Conservation (phyloP, 352 stramenopile species). For the Phytopythium boreale region DNA sequence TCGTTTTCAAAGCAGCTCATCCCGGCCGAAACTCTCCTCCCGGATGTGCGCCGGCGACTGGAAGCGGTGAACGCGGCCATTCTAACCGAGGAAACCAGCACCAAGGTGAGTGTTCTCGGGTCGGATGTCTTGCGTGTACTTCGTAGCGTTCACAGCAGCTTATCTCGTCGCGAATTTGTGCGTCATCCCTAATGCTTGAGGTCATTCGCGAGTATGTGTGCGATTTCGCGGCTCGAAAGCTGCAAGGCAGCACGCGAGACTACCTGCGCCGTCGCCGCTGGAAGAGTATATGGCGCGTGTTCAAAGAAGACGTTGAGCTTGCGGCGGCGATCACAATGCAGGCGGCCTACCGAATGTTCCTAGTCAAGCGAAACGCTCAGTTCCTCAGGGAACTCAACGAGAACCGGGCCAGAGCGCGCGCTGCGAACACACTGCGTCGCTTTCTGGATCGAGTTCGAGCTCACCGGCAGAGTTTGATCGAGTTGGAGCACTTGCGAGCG, state of each 20-base stretch:
- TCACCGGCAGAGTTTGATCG: background rate
- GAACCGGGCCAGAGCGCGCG: conserved; percentile 16
- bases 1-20: conserved; percentile 68
- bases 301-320: conserved; percentile 34
- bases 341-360: conserved; percentile 30
- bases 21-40: conserved; percentile 39
- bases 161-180: background rate
- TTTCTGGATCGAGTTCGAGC: conserved; percentile 19
- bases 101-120: conserved; percentile 25
- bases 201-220: conserved; percentile 42
- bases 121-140: background rate
- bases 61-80: conserved; percentile 40
- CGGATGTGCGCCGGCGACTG: conserved; percentile 33
- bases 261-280: conserved; percentile 37
- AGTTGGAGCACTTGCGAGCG: background rate
- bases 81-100: conserved; percentile 35
- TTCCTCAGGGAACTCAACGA: conserved; percentile 25
- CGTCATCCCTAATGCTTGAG: conserved; percentile 10
- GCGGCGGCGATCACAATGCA: conserved; percentile 52
- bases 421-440: conserved; percentile 18
- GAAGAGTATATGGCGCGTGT: conserved; percentile 32
- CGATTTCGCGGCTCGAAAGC: conserved; percentile 34
- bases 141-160: background rate
- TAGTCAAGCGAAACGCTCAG: conserved; percentile 14
- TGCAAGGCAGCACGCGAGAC: conserved; percentile 35